A percentile compares a stretch with the other conserved stretches of the same genome.
Evolutionary conservation across 352 stramenopile genomes (phyloP).

Genomic region (Phytophthora gonapodyides): DNA sequence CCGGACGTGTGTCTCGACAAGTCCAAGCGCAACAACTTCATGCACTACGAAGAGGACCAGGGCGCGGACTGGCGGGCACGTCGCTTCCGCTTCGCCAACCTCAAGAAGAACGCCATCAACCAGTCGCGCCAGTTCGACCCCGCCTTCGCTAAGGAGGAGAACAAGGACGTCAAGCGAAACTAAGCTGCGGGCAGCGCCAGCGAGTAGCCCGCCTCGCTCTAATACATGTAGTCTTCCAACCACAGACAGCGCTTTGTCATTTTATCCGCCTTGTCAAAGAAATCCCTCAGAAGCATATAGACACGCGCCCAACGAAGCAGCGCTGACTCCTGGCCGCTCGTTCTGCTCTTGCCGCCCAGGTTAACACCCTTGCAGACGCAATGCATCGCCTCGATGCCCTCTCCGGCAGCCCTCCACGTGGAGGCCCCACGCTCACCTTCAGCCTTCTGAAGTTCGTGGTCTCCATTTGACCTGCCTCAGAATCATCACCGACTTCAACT

Average conservation of each 20-base stretch:
- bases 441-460: no score
- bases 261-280: not conserved
- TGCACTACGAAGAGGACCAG: conserved; percentile 42
- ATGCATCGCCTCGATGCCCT: no score
- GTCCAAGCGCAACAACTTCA: conserved; percentile 44
- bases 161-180: conserved; percentile 33
- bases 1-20: conserved; percentile 56
- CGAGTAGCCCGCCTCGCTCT: not conserved
- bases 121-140: conserved; percentile 61
- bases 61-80: conserved; percentile 43
- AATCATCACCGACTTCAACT: not conserved
- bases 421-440: no score
- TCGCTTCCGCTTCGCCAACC: conserved; percentile 56
- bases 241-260: not conserved
- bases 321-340: no score
- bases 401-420: no score
- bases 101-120: conserved; percentile 60
- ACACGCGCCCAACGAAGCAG: no score
- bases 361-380: no score
- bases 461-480: no score
- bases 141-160: conserved; percentile 54
- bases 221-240: not conserved
- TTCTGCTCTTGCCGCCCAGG: no score
- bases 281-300: no score
- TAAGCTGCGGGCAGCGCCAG: not conserved